Evolutionary conservation across 139 green algal species (phyloP), one percentile per base, ranked within the genome.

Genomic region (Chlamydomonas sphaeroides): DNA sequence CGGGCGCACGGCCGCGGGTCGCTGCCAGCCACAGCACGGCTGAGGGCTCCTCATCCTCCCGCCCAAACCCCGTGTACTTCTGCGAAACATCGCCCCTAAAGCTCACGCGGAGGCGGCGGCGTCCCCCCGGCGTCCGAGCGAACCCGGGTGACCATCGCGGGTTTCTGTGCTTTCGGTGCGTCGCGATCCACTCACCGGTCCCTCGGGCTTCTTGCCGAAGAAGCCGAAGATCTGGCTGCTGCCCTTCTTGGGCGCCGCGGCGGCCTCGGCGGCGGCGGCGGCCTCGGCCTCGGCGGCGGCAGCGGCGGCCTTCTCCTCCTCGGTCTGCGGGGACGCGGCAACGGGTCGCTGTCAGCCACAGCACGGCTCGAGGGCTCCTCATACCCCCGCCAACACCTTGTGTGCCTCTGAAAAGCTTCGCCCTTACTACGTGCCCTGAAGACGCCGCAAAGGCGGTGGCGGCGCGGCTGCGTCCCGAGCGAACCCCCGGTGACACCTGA

Each of bases 141-240:
- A n/a, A n/a, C n/a, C n/a, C n/a, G n/a, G n/a, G n/a, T n/a, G n/a
- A n/a, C n/a, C n/a, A n/a, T n/a, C n/a, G n/a, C n/a, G n/a, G n/a
- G 51, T 17, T 61, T 6, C 56, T n/a, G 56, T 32, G 2, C 18
- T 28, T 62, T n/a, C 6, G 23, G 56, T 25, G 6, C 51, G 4
- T 30, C 51, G 4, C 51, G 51, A 62, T n/a, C 48, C 6, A 45
- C 68, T 33, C 51, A 84, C 68, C 51, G 66, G 67, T 4, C 49
- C 78, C 26, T 49, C 78, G 17, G 68, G 68, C 78, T 78, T 74
- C 51, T 61, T 69, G 66, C 36, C 66, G 65, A 84, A 77, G 78
- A 84, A 84, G 66, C 74, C 74, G 30, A 80, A 70, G 39, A 80
- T 61, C 57, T 80, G 18, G 59, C 28, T 59, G 39, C 39, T 71